phyloP scores from a whole-genome alignment of 306 rosid species.

The Phaseolus lunatus region DNA sequence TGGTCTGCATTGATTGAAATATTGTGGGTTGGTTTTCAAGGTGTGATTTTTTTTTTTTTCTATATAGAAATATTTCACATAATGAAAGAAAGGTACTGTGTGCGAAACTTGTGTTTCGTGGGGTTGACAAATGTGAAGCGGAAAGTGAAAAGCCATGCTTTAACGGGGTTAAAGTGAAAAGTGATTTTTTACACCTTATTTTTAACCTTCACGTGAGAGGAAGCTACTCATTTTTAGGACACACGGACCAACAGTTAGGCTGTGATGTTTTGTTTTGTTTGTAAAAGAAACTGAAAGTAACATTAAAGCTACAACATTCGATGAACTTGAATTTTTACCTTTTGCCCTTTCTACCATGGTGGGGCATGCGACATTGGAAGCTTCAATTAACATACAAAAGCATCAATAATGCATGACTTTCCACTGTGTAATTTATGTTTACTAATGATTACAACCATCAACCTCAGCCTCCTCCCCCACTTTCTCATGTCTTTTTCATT shows the following conservation, averaged over 20 bases:
- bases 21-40: background rate
- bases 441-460: conserved; percentile 59
- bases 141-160: conserved; percentile 18
- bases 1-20: background rate
- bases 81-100: background rate
- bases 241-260: conserved; percentile 33
- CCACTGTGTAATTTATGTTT: conserved; percentile 32
- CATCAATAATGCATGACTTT: conserved; percentile 35
- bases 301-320: conserved; percentile 8
- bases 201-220: conserved; percentile 49
- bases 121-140: conserved; percentile 28
- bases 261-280: conserved; percentile 3
- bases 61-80: no score
- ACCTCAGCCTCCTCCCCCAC: background rate
- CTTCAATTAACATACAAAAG: conserved; percentile 42
- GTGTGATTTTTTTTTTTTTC: background rate
- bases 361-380: conserved; percentile 40
- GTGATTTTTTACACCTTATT: conserved; percentile 32
- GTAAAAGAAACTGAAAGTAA: background rate
- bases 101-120: background rate
- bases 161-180: background rate
- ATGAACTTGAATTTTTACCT: conserved; percentile 6
- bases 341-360: conserved; percentile 26
- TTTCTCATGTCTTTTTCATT: conserved; percentile 37
- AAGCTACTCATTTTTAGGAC: conserved; percentile 31